Evolutionary conservation across 768 basidiomycete genomes (phyloP), one percentile per base, ranked within the genome.

Genomic region (Suillus occidentalis): DNA sequence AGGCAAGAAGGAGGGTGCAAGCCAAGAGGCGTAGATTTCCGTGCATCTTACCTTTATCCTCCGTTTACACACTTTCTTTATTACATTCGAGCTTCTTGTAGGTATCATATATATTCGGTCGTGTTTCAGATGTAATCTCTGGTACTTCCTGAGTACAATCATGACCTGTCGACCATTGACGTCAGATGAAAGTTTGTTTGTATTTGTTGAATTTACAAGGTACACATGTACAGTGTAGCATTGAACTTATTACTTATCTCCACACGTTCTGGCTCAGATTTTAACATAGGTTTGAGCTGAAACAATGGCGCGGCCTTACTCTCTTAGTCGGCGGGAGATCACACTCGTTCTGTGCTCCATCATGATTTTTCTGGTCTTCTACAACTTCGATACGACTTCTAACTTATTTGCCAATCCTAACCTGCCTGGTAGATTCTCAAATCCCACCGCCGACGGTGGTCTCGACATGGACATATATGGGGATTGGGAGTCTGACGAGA

Each of bases 321-420:
- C 87, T 60, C 92, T 89, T 13, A 90, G 84, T 57, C 84, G 89
- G 68, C 86, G 93, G 67, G 94, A 95, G 76, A 69, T 90, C 39
- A 81, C 86, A 12, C 83, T 95, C 69, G 70, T 91, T 65, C 78
- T 92, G 42, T 85, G 89, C 69, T 85, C 88, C 12, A 73, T 92
- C 39, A 79, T 85, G 18, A 76, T 86, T 59, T 91, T 94, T 72
- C 76, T 90, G 36, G 75, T 95, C 53, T 84, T 91, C 45, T 91
- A 89, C 73, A 91, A 94, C 76, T 77, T 92, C 65, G 89, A 92
- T 74, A 74, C 82, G 3, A 87, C 90, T 0, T 77, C 92, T 7
- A 80, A 83, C 43, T 74, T 86, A 10, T 84, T 84, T 74, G 84
- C 61, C 83, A 84, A 66, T 76, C 78, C 25, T 71, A 75, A 55